Evolutionary conservation across 2,329 filamentous ascomycete species (phyloP), one percentile per base, ranked within the genome.

Genomic region (Colletotrichum liaoningense): DNA sequence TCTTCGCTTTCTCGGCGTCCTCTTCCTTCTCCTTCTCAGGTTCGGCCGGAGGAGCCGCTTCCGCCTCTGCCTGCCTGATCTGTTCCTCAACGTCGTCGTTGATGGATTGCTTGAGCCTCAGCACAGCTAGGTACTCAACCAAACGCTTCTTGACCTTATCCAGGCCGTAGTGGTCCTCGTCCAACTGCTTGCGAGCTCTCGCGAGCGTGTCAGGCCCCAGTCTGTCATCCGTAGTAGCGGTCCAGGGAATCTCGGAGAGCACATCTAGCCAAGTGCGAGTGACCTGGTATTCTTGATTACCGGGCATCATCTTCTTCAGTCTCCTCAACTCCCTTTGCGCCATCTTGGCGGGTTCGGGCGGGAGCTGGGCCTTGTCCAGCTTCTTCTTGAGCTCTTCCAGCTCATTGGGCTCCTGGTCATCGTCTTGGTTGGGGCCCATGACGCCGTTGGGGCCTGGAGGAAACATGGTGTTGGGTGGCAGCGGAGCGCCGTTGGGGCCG

Each of bases 121-220:
- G 87, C n/a, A 99, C 97, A 2, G 97, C 97, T 56, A 99, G 88
- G 80, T 99, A 99, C 82, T 98, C 97, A 5, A 99, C 88, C 26
- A 99, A 84, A 56, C 97, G 90, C 88, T 98, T 98, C 90, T 99
- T 99, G 80, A 99, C 96, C 83, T 96, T 97, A 74, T 98, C 95
- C 16, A 99, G 86, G 0, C 97, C 97, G 78, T 98, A 98, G 82
- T 99, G 97, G 80, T 99, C 97, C 75, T 97, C 93, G 79, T 99
- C 95, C 6, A 99, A 89, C 82, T 98, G 97, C 83, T 95, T 94
- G 67, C 95, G 91, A 7, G 97, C 97, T 77, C 89, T 90, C 72
- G 89, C 88, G 69, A 98, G 82, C 0, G 95, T 98, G 11, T 95
- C 93, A 0, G 91, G 89, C 8, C 95, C 95, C 3, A 99, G 89